Percentiles rank a stretch among this genome's conserved stretches.
These are phyloP conservation scores for Macrocybe sp. DNA, from an alignment of 1,284 basidiomycete genomes.

Conservation along the genomic window DNA sequence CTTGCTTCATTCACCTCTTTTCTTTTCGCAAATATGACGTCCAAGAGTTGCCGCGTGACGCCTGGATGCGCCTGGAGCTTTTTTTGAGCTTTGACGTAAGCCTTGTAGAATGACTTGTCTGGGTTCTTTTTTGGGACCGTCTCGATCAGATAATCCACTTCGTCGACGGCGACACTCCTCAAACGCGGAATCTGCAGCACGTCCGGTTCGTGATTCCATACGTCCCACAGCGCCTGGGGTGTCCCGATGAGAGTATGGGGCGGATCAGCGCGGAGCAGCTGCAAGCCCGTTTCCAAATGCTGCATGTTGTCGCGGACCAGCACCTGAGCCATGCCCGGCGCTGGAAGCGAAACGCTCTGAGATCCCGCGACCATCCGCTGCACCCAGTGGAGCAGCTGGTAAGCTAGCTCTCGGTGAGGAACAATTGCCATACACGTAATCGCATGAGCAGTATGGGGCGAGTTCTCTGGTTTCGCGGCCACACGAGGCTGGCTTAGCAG, in stretches of 20 bases:
- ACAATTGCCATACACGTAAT: slow-evolving; percentile 44
- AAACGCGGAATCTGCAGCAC: slow-evolving; percentile 41
- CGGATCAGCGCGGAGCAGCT: slow-evolving; percentile 34
- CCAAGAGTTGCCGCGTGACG: slow-evolving; percentile 52
- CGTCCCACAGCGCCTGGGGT: slow-evolving; percentile 60
- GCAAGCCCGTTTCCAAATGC: slow-evolving; percentile 31
- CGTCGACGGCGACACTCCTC: slow-evolving; percentile 64
- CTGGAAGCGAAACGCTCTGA: slow-evolving; percentile 21
- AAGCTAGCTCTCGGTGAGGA: slow-evolving; percentile 70
- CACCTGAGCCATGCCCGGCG: slow-evolving; percentile 51
- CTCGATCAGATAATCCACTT: slow-evolving; percentile 66
- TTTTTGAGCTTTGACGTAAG: slow-evolving; percentile 31
- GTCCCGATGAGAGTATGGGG: slow-evolving; percentile 71
- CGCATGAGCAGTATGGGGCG: slow-evolving; percentile 10
- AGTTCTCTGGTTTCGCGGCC: slow-evolving; percentile 16
- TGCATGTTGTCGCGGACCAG: slow-evolving; percentile 46
- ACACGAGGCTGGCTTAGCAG: slow-evolving; percentile 52
- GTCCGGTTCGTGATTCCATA: slow-evolving; percentile 37
- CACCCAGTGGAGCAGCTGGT: slow-evolving; percentile 67
- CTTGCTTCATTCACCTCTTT: slow-evolving; percentile 21
- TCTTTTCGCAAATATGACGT: slow-evolving; percentile 42
- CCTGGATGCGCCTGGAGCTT: slow-evolving; percentile 49
- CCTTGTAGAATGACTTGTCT: slow-evolving; percentile 26
- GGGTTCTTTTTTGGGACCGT: slow-evolving; percentile 37
- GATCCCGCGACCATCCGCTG: slow-evolving; percentile 39